phyloP scores from a whole-genome alignment of 177 flowering plant genomes.

The Vitis hybrid region DNA sequence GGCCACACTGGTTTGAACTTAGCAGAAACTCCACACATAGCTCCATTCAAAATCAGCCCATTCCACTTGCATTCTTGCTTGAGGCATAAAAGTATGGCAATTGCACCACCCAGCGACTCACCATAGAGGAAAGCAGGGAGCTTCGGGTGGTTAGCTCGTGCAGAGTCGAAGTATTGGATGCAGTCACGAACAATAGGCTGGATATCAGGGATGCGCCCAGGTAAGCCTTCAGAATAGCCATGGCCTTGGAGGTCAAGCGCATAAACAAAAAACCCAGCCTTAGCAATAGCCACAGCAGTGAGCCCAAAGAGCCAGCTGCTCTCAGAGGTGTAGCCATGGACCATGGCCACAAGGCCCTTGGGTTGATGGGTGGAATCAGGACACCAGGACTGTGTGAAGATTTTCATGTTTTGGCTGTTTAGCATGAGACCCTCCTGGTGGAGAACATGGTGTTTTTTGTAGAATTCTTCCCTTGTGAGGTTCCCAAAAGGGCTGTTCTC shows the following conservation, averaged over 20 bases:
- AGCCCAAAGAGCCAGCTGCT: constrained; percentile 38
- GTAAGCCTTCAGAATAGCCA: constrained; percentile 42
- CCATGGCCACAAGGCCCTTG: constrained; percentile 33
- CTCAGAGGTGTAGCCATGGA: constrained; percentile 43
- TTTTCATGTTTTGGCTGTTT: constrained; percentile 29
- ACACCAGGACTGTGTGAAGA: constrained; percentile 46
- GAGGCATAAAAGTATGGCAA: constrained; percentile 27
- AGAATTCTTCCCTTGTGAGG: constrained; percentile 41
- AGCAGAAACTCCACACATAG: constrained; percentile 46
- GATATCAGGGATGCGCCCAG: constrained; percentile 41
- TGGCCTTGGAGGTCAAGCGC: constrained; percentile 54
- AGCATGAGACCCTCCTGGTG: constrained; percentile 35
- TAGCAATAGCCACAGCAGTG: constrained; percentile 41
- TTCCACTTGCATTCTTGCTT: constrained; percentile 30
- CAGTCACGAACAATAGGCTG: constrained; percentile 29
- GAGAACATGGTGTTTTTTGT: constrained; percentile 31
- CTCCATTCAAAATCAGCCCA: constrained; percentile 42
- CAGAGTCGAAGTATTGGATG: constrained; percentile 30
- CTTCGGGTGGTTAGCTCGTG: constrained; percentile 16
- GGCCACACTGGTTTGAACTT: constrained; percentile 42
- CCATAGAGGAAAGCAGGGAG: constrained; percentile 38
- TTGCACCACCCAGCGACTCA: constrained; percentile 50
- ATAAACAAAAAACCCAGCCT: constrained; percentile 35
- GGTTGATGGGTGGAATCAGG: constrained; percentile 11
- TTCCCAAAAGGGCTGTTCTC: constrained; percentile 42